Evolutionary conservation across 805 yeast genomes (phyloP), one percentile per base, ranked within the genome.

Genomic region (Hanseniaspora valbyensis): DNA sequence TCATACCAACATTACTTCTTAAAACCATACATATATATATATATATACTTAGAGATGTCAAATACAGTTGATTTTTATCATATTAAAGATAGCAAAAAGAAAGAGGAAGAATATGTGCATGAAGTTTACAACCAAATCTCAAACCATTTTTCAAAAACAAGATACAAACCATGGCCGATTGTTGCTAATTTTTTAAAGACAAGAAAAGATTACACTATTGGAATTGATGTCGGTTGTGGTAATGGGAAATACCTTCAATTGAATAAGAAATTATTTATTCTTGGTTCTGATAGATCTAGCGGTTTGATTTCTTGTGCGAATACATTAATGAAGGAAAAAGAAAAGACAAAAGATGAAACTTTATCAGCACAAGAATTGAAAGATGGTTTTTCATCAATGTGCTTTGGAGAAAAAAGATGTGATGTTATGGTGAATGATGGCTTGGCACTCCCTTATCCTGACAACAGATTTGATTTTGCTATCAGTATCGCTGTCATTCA

Each of bases 91-190:
- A 39, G 33, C 40, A 87, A 1, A 70, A 69, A 32, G 56, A 82
- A 79, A 62, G 98, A 92, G 60, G 77, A 80, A 43, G 73, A 73
- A 45, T 81, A 76, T 60, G 98, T 92, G 1, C 98, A 92, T 64
- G 75, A 76, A n/a, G 95, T 92, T 10, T 92, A 92, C 68, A 85
- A 92, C 61, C 84, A 83, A 53, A 92, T 92, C 26, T 97, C 98
- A 0, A 58, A 80, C 9, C 98, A 92, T 63, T 92, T 92, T 64
- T 89, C 97, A 2, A 82, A 82, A 57, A 92, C 98, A 0, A 66
- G 98, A 43, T 92, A 89, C 67, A 90, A 70, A 69, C 96, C 97
- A 25, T 92, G 98, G 98, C 97, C 97, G 7, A 79, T 88, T 19
- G 98, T 92, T 24, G 85, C 84, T 46, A 64, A 72, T 53, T 92